A percentile compares a stretch with the other conserved stretches of the same genome.
Conservation (phyloP, 768 basidiomycete genomes). For the Lactifluus subvellereus region DNA sequence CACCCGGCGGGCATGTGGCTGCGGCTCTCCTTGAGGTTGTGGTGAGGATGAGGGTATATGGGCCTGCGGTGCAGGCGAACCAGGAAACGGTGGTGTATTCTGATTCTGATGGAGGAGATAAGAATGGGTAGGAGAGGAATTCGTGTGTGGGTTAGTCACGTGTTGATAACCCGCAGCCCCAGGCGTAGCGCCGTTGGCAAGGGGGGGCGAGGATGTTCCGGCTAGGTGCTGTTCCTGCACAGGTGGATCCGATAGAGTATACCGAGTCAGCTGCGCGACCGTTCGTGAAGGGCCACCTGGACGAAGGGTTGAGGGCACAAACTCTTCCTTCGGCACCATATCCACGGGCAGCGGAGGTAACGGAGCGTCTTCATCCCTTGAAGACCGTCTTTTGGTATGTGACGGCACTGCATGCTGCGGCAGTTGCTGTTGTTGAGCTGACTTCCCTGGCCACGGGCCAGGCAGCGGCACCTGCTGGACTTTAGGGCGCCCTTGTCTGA, state of each 20-base stretch:
- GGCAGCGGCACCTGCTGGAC: conserved; percentile 11
- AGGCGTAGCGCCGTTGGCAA: not conserved
- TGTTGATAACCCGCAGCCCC: not conserved
- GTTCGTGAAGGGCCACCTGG: conserved; percentile 12
- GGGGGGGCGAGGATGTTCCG: not conserved
- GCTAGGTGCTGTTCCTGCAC: conserved; percentile 1
- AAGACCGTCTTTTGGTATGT: not conserved
- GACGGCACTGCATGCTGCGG: not conserved
- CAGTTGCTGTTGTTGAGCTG: conserved; percentile 8
- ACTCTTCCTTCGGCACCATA: conserved; percentile 8
- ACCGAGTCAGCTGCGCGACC: not conserved
- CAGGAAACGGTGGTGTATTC: not conserved
- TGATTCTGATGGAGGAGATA: not conserved
- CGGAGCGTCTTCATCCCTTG: conserved; percentile 2
- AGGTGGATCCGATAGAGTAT: not conserved
- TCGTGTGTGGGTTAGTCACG: not conserved
- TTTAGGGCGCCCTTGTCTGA: conserved; percentile 2
- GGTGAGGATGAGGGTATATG: not conserved
- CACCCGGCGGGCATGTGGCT: not conserved
- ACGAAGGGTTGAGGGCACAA: conserved; percentile 13
- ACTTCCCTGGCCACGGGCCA: conserved; percentile 8
- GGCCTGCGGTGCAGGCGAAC: not conserved
- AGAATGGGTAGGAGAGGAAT: not conserved
- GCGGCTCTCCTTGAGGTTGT: not conserved
- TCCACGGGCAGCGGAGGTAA: conserved; percentile 12